These are phyloP conservation scores for Saccharomycopsis vini DNA, from an alignment of 805 yeast species.

Conservation along the genomic window DNA sequence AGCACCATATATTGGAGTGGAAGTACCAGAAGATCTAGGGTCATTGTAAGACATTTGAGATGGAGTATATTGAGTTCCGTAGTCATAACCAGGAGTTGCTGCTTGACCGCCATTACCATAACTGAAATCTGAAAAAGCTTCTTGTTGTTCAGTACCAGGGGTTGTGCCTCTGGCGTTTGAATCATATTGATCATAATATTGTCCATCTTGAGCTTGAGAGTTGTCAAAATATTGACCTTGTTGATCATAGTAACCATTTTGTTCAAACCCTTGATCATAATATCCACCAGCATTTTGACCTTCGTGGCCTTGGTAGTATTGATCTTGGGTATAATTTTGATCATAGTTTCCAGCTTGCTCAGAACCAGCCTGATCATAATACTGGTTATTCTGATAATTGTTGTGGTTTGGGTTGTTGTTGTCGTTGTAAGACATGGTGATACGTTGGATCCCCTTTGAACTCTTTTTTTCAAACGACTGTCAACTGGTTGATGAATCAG, in stretches of 20 bases:
- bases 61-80: constrained; percentile 68
- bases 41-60: constrained; percentile 84
- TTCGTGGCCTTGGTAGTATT: constrained; percentile 14
- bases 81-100: constrained; percentile 56
- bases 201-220: constrained; percentile 32
- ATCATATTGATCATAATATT: constrained; percentile 35
- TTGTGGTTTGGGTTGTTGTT: constrained; percentile 12
- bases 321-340: constrained; percentile 16
- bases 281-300: constrained; percentile 25
- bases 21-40: constrained; percentile 83
- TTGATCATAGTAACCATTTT: constrained; percentile 36
- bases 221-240: constrained; percentile 31
- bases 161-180: constrained; percentile 36
- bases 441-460: too few species aligned
- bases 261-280: constrained; percentile 33
- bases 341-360: constrained; percentile 7
- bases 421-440: constrained; percentile 17
- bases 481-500: too few species aligned
- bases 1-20: constrained; percentile 85
- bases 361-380: background rate
- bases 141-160: constrained; percentile 40
- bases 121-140: constrained; percentile 59
- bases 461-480: too few species aligned
- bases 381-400: constrained; percentile 7
- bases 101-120: constrained; percentile 45